Conservation (phyloP, 768 basidiomycete species). For the Mycena epipterygia region DNA sequence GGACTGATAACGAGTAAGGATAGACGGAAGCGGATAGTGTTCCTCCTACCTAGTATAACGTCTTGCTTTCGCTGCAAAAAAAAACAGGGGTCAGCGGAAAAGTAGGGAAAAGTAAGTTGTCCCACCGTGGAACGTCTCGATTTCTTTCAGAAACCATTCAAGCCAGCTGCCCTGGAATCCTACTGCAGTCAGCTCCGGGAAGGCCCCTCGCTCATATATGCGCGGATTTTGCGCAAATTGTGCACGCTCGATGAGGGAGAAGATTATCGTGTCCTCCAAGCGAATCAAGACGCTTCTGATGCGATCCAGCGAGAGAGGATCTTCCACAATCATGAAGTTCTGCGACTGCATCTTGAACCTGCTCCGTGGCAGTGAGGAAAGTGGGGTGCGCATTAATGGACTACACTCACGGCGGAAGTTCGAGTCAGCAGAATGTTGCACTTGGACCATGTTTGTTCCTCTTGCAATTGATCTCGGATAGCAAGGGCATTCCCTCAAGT, state of each 20-base stretch:
- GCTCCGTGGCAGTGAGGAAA: background rate
- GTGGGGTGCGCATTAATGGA: background rate
- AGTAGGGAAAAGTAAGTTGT: slow-evolving; percentile 8
- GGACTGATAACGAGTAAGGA: slow-evolving; percentile 62
- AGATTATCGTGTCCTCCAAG: slow-evolving; percentile 99
- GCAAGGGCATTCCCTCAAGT: too few relatives aligned
- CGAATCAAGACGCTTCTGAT: slow-evolving; percentile 90
- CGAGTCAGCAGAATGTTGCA: too few relatives aligned
- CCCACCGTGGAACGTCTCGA: slow-evolving; percentile 94
- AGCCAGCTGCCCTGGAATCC: slow-evolving; percentile 93
- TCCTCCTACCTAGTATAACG: slow-evolving; percentile 86
- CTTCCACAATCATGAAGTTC: slow-evolving; percentile 82
- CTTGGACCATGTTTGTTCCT: background rate
- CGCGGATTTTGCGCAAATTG: slow-evolving; percentile 95
- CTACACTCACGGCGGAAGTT: too few relatives aligned
- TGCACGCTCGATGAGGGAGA: slow-evolving; percentile 95
- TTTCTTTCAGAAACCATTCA: slow-evolving; percentile 98
- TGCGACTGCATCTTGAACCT: slow-evolving; percentile 63
- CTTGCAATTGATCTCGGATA: too few relatives aligned
- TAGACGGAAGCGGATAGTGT: background rate
- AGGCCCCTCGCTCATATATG: slow-evolving; percentile 86
- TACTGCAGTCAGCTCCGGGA: slow-evolving; percentile 80
- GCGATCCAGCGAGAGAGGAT: slow-evolving; percentile 89
- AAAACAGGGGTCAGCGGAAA: too few relatives aligned
- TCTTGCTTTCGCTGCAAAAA: slow-evolving; percentile 85